Percentiles rank a stretch among this genome's conserved stretches.
These are phyloP conservation scores for Talaromyces sp. DNA, from an alignment of 2,329 filamentous ascomycete genomes.

Conservation along the genomic window DNA sequence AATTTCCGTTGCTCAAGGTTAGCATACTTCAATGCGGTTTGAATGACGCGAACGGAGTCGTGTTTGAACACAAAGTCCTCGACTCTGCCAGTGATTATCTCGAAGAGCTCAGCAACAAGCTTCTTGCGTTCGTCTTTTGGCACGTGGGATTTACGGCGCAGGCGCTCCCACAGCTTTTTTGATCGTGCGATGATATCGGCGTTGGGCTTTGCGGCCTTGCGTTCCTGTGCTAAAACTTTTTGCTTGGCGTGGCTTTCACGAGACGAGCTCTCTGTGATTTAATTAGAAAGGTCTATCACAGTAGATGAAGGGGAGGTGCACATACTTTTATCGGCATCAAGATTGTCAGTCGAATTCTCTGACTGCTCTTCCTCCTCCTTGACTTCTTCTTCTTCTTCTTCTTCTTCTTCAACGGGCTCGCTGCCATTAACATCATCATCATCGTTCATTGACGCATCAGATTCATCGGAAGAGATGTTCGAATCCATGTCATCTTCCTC, in stretches of 20 bases:
- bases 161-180: conserved; percentile 95
- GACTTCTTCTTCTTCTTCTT: conserved; percentile 12
- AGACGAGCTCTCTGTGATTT: conserved; percentile 60
- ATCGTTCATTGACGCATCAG: conserved; percentile 55
- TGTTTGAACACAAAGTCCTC: conserved; percentile 98
- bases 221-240: conserved; percentile 80
- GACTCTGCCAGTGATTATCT: conserved; percentile 84
- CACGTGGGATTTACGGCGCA: conserved; percentile 90
- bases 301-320: neutral
- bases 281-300: neutral
- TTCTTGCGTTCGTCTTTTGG: conserved; percentile 82
- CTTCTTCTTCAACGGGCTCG: conserved; percentile 24
- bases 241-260: conserved; percentile 91
- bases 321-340: conserved; percentile 14
- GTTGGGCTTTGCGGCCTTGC: conserved; percentile 88
- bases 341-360: conserved; percentile 14
- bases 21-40: conserved; percentile 95
- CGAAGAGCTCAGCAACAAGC: conserved; percentile 84
- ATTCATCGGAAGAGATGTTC: conserved; percentile 53
- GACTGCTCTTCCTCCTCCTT: conserved; percentile 22
- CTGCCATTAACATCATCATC: conserved; percentile 38
- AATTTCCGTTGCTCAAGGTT: conserved; percentile 77
- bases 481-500: conserved; percentile 36
- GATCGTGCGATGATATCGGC: conserved; percentile 82
- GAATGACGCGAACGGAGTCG: conserved; percentile 91